A percentile compares a stretch with the other conserved stretches of the same genome.
phyloP scores from a whole-genome alignment of 257 asterid species.

The Petrea volubilis region DNA sequence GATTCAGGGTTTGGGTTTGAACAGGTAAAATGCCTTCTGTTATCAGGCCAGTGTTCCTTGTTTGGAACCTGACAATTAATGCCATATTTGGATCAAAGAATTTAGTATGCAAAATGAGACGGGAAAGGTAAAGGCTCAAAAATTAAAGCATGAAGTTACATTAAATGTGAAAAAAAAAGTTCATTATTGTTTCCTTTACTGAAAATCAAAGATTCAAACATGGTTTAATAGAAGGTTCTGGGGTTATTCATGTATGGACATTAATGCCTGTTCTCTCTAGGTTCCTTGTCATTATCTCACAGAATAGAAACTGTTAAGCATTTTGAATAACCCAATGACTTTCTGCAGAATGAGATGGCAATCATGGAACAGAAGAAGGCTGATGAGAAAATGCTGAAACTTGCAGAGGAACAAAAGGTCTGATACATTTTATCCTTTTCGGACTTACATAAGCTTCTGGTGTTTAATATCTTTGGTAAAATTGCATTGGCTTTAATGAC shows the following conservation, averaged over 20 bases:
- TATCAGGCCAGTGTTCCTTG: not conserved
- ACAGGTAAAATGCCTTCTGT: not conserved
- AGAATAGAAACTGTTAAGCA: not conserved
- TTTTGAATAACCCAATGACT: slow-evolving; percentile 21
- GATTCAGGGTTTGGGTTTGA: not conserved
- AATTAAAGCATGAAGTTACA: no score
- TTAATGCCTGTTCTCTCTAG: slow-evolving; percentile 1
- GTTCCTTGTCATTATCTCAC: slow-evolving; percentile 9
- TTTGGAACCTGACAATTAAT: not conserved
- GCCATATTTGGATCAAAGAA: no score
- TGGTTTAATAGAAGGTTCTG: not conserved
- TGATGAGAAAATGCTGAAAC: slow-evolving; percentile 52
- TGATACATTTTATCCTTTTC: slow-evolving; percentile 17
- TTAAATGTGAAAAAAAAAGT: no score
- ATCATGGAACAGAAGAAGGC: slow-evolving; percentile 63
- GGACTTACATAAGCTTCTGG: slow-evolving; percentile 6
- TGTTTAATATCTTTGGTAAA: not conserved
- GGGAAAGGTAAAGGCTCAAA: no score
- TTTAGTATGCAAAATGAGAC: no score
- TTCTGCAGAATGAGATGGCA: slow-evolving; percentile 74
- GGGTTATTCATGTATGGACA: not conserved
- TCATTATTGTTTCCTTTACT: no score
- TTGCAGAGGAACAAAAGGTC: slow-evolving; percentile 81
- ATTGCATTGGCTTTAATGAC: slow-evolving; percentile 21
- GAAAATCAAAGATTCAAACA: no score